Base-by-base conservation (phyloP, 208 protist species). In the Porcisia deanei region DNA sequence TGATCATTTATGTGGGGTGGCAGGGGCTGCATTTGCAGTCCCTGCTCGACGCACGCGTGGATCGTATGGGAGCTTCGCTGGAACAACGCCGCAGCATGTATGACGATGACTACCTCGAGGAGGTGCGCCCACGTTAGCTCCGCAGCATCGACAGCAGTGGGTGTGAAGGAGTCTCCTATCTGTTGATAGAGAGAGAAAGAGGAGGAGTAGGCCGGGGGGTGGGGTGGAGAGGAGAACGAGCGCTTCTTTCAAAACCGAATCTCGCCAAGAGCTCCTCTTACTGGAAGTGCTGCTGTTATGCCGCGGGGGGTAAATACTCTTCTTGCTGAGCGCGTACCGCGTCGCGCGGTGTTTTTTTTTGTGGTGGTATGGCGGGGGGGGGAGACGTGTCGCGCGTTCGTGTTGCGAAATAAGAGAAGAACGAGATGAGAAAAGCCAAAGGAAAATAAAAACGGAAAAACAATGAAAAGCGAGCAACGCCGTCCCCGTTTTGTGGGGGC, bases 81-180 rank as follows among this genome's bases (percentile, higher is more conserved):
- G 82, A 89, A 66, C 82, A 91, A 76, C 88, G 91, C 49, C 81
- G 91, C 20, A 65, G 77, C 34, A 90, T 95, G 87, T 95, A 89
- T 76, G 84, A 89, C 74, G 88, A 95, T 65, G 91, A 95, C 66
- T 95, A 95, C 76, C 79, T 92, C 58, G 91, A 95, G 74, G 91
- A 95, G 73, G 79, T 95, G n/a, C 83, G 91, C 18, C 86, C 87
- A 9, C 83, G 83, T 8, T 95, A 91, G 67, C 43, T 25, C 34
- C 3, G 39, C 4, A 34, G 63, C 8, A 5, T 20, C 6, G 1
- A 8, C 63, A 25, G 6, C 63, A 1, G 20, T 16, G 41, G 12
- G 63, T n/a, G 63, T 67, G 34, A 14, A 22, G 16, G 30, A 9
- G 1, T 37, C 22, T 67, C 22, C n/a, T 30, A 5, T 25, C 39